Percentiles rank a stretch among this genome's conserved stretches.
Evolutionary conservation across 129 eudicot genomes (phyloP).

Genomic region (Arctium minus): DNA sequence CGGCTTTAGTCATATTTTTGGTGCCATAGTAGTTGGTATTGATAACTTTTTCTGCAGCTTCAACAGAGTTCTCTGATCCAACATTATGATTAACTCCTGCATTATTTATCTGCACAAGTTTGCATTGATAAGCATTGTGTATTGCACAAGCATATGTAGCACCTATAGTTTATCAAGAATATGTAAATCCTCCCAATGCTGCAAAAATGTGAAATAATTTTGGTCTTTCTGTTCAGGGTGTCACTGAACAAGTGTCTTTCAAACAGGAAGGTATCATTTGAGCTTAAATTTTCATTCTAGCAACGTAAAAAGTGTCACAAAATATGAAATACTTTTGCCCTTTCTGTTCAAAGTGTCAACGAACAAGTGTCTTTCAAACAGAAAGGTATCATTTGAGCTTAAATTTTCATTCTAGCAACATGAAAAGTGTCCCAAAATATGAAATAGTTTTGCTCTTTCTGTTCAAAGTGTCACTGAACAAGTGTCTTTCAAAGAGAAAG

Average conservation of each 20-base stretch:
- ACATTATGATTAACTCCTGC: slow-evolving; percentile 71
- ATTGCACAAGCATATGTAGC: not conserved
- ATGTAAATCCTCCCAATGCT: not conserved
- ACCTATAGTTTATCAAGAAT: not conserved
- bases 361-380: too few relatives aligned
- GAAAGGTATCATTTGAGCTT: too few relatives aligned
- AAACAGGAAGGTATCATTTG: not conserved
- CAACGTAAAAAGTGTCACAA: not conserved
- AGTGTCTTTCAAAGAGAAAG: not conserved
- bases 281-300: not conserved
- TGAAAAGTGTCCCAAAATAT: too few relatives aligned
- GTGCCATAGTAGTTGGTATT: slow-evolving; percentile 71
- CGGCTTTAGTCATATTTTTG: slow-evolving; percentile 61
- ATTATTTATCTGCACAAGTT: slow-evolving; percentile 60
- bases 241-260: not conserved
- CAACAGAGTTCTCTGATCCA: slow-evolving; percentile 73
- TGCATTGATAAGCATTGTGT: not conserved
- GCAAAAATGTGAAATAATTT: not conserved
- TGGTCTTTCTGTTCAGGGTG: not conserved
- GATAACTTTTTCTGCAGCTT: slow-evolving; percentile 67
- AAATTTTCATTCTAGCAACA: too few relatives aligned
- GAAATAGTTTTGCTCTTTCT: not conserved
- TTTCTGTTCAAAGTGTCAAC: too few relatives aligned
- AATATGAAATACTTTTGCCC: too few relatives aligned
- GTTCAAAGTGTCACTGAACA: not conserved